A percentile compares a stretch with the other conserved stretches of the same genome.
Conservation (phyloP, 768 basidiomycete species). For the Termitomyces sp. region DNA sequence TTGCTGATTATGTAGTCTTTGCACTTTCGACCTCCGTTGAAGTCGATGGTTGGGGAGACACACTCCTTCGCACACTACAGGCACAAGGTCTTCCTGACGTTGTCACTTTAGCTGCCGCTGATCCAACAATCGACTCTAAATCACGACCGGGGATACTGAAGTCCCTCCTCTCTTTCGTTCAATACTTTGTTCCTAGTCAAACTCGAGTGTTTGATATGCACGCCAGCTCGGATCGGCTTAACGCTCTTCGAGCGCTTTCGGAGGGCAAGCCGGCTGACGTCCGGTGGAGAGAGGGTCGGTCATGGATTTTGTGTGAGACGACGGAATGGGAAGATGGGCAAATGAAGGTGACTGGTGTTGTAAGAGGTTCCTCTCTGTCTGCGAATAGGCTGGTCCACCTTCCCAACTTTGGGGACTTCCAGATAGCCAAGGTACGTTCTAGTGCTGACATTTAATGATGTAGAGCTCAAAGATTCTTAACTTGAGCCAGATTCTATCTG, state of each 20-base stretch:
- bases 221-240: conserved; percentile 57
- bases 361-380: conserved; percentile 74
- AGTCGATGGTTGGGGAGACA: conserved; percentile 84
- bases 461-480: neutral
- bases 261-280: conserved; percentile 81
- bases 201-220: conserved; percentile 71
- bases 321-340: conserved; percentile 56
- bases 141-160: conserved; percentile 65
- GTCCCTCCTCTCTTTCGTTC: conserved; percentile 89
- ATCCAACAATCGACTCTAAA: conserved; percentile 51
- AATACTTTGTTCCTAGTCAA: conserved; percentile 89
- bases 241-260: conserved; percentile 69
- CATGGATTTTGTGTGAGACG: conserved; percentile 66
- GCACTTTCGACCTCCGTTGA: conserved; percentile 77
- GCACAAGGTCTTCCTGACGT: conserved; percentile 87
- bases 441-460: conserved; percentile 12
- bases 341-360: conserved; percentile 75
- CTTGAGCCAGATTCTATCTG: conserved; percentile 59
- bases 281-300: conserved; percentile 76
- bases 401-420: conserved; percentile 85
- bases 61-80: conserved; percentile 80
- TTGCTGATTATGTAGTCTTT: conserved; percentile 87
- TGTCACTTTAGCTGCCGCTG: conserved; percentile 64
- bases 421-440: conserved; percentile 62
- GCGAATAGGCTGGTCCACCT: conserved; percentile 85